Base-by-base conservation (phyloP, 345 rosid genomes). In the Erucastrum elatum region DNA sequence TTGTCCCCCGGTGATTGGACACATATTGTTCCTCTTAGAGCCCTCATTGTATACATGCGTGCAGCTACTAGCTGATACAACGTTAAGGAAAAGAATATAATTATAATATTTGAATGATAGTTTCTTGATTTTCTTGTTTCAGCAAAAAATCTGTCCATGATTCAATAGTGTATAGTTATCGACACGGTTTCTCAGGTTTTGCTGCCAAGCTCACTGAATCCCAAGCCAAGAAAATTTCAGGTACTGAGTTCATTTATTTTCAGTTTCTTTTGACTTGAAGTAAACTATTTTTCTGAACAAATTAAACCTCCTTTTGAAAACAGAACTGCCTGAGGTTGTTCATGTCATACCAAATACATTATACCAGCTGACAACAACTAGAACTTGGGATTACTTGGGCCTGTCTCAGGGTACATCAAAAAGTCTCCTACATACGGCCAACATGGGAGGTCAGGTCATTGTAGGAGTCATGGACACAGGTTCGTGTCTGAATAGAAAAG, bases 371-470 rank as follows among this genome's bases (percentile, higher is more conserved):
- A 84, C 85, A 59, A 90, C 92, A 27, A 88, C 91, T 17, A 81
- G 91, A 75, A 90, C 90, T 64, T 90, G 92, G 92, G 90, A 89
- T 70, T 87, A 82, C 77, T 77, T 87, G 9, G 85, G 88, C 71
- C 84, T 87, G 4, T 67, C 88, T 80, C 69, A 87, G 29, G 60
- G 70, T 33, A 71, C 82, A 72, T 70, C 81, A 44, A 13, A 66
- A 44, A 81, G 75, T 82, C 76, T 78, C 61, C 82, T 85, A 37
- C 68, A 80, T 25, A 67, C 41, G 2, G 80, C 88, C 62, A 82
- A 76, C 41, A 83, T 86, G 88, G 95, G 95, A 1, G 82, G 85
- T 3, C 11, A 88, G 66, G 86, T 88, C 37, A 86, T 88, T 41
- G 78, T 90, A 15, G 95, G 91, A 26, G 77, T 90, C 25, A 61